Evolutionary conservation across 805 yeast genomes (phyloP).

Genomic region (Myxozyma neglecta): DNA sequence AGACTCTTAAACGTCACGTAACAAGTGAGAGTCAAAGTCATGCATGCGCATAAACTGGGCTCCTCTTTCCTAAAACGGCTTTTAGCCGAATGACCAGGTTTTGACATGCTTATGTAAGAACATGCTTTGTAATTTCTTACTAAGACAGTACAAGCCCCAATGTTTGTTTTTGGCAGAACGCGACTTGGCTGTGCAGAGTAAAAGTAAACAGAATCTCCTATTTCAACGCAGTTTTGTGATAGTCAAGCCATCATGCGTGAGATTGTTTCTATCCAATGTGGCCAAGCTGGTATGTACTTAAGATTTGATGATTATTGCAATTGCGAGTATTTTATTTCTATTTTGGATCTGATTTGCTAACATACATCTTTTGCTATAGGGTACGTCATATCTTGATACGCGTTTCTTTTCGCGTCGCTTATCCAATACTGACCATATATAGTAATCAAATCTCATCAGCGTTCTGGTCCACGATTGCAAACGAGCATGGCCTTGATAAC

Average conservation of each 20-base stretch:
- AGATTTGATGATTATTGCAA: background rate
- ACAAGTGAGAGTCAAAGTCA: no score
- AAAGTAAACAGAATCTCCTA: background rate
- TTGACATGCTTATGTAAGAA: background rate
- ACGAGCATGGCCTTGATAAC: constrained; percentile 45
- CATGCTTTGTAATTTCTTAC: background rate
- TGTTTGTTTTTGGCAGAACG: background rate
- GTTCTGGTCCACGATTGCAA: constrained; percentile 46
- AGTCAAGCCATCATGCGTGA: constrained; percentile 42
- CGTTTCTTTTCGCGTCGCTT: background rate
- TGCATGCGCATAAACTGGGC: background rate
- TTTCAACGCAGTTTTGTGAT: background rate
- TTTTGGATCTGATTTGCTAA: background rate
- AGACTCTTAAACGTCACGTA: no score
- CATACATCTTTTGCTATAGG: background rate
- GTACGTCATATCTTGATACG: background rate
- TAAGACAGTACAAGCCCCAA: background rate
- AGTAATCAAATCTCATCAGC: constrained; percentile 46
- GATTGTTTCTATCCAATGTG: constrained; percentile 48
- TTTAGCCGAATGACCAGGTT: background rate
- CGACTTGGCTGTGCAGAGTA: background rate
- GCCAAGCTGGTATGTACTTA: constrained; percentile 44
- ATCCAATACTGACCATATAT: background rate
- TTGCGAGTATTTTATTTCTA: no score
- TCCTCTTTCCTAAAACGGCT: background rate